A percentile compares a stretch with the other conserved stretches of the same genome.
Conservation (phyloP, 1,139 yeast species). For the Saccharomyces pastorianus region DNA sequence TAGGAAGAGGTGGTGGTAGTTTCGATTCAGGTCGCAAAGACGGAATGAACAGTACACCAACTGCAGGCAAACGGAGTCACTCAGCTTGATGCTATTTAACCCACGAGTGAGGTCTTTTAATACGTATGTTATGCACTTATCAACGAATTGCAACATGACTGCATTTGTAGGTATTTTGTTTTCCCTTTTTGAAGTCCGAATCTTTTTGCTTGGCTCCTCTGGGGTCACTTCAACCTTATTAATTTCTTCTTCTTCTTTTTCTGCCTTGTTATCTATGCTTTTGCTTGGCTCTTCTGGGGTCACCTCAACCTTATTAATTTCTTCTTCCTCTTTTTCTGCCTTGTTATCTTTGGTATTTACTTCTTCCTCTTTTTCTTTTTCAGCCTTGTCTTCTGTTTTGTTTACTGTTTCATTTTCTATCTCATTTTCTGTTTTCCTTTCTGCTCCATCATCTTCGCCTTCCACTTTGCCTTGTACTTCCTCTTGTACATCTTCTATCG, state of each 20-base stretch:
- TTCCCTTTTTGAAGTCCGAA: background rate
- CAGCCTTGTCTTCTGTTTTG: background rate
- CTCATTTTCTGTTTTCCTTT: background rate
- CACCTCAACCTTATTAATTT: background rate
- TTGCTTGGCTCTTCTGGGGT: conserved; percentile 5
- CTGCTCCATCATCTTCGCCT: background rate
- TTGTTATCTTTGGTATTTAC: background rate
- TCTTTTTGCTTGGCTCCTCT: conserved; percentile 4
- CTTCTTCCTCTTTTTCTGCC: background rate
- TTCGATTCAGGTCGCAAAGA: conserved; percentile 25
- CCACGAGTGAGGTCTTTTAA: conserved; percentile 9
- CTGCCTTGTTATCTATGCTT: background rate
- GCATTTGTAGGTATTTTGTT: conserved; percentile 17
- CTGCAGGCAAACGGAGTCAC: conserved; percentile 30
- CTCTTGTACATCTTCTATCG: background rate
- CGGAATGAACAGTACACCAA: conserved; percentile 32
- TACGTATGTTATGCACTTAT: conserved; percentile 18
- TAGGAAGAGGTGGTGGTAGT: conserved; percentile 26
- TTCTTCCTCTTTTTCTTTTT: background rate
- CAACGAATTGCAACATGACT: conserved; percentile 23
- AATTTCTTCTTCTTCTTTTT: background rate
- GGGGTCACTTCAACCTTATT: background rate
- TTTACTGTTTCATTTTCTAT: background rate
- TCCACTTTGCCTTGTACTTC: background rate
- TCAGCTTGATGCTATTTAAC: conserved; percentile 13